Evolutionary conservation across 331 rosid species (phyloP).

Genomic region (Pyracantha coccinea): DNA sequence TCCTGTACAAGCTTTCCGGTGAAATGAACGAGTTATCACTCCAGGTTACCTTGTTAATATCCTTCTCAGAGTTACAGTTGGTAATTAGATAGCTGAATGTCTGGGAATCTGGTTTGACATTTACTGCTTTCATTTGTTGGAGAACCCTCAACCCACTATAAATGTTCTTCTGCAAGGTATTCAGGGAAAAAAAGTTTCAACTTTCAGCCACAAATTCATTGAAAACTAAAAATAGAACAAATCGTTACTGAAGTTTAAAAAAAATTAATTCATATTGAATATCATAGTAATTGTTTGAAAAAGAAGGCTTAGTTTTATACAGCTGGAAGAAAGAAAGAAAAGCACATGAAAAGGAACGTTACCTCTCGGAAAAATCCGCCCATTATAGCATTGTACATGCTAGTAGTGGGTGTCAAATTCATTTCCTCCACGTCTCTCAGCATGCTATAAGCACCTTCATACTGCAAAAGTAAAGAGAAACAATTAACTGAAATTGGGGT

Average conservation of each 20-base stretch:
- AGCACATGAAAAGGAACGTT: conserved; percentile 18
- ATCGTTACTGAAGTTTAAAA: conserved; percentile 1
- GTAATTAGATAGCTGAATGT: conserved; percentile 58
- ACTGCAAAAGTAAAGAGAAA: conserved; percentile 36
- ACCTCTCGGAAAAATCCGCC: conserved; percentile 90
- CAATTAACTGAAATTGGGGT: not conserved
- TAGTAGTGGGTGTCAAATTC: conserved; percentile 35
- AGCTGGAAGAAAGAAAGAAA: not conserved
- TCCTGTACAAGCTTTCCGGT: too few species aligned
- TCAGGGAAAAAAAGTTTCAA: not conserved
- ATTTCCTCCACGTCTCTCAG: conserved; percentile 41
- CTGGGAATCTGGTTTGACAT: conserved; percentile 57
- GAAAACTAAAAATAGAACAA: conserved; percentile 3
- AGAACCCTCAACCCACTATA: conserved; percentile 44
- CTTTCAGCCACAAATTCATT: not conserved
- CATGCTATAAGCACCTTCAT: conserved; percentile 55
- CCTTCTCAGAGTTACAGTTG: conserved; percentile 52
- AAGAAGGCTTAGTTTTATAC: not conserved
- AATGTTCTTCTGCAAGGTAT: conserved; percentile 55
- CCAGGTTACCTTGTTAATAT: conserved; percentile 48
- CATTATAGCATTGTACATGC: conserved; percentile 80
- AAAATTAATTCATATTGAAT: not conserved
- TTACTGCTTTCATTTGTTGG: conserved; percentile 51
- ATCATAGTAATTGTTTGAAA: not conserved
- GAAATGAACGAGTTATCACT: too few species aligned